These are phyloP conservation scores for Platanthera zijinensis DNA, from an alignment of 106 monocot species.

Conservation along the genomic window DNA sequence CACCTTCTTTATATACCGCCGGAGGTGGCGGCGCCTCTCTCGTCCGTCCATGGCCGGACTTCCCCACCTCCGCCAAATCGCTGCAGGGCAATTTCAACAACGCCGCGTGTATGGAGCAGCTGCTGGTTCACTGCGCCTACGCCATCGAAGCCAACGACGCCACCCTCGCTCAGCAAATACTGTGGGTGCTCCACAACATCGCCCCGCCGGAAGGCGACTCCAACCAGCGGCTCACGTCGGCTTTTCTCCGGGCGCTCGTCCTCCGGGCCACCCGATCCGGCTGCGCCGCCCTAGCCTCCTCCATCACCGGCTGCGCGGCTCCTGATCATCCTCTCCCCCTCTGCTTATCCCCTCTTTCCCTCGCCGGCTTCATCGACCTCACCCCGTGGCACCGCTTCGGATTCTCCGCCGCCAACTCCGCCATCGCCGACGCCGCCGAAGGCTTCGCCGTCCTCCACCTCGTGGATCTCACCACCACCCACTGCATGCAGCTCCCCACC, in stretches of 20 bases:
- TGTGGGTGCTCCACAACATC: slow-evolving; percentile 72
- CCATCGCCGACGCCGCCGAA: slow-evolving; percentile 29
- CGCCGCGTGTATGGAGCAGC: slow-evolving; percentile 48
- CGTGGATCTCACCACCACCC: slow-evolving; percentile 35
- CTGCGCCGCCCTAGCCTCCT: slow-evolving; percentile 6
- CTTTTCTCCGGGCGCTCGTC: slow-evolving; percentile 46
- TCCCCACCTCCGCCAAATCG: background rate
- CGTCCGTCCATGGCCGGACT: background rate
- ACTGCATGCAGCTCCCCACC: slow-evolving; percentile 70
- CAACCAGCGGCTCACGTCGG: slow-evolving; percentile 50
- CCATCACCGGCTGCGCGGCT: background rate
- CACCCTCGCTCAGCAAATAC: slow-evolving; percentile 50
- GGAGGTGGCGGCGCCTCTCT: background rate
- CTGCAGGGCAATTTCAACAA: slow-evolving; percentile 15
- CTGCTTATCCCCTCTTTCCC: slow-evolving; percentile 32
- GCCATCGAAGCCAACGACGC: slow-evolving; percentile 49
- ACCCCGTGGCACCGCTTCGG: slow-evolving; percentile 69
- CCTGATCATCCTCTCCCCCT: background rate
- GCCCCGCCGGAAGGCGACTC: slow-evolving; percentile 38
- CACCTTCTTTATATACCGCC: background rate
- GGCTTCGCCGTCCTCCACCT: slow-evolving; percentile 31
- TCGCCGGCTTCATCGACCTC: slow-evolving; percentile 53
- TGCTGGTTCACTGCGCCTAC: slow-evolving; percentile 53
- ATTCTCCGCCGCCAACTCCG: slow-evolving; percentile 49
- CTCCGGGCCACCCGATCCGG: slow-evolving; percentile 30